Conservation (phyloP, 2,329 filamentous ascomycete species). For the Colletotrichum scovillei region DNA sequence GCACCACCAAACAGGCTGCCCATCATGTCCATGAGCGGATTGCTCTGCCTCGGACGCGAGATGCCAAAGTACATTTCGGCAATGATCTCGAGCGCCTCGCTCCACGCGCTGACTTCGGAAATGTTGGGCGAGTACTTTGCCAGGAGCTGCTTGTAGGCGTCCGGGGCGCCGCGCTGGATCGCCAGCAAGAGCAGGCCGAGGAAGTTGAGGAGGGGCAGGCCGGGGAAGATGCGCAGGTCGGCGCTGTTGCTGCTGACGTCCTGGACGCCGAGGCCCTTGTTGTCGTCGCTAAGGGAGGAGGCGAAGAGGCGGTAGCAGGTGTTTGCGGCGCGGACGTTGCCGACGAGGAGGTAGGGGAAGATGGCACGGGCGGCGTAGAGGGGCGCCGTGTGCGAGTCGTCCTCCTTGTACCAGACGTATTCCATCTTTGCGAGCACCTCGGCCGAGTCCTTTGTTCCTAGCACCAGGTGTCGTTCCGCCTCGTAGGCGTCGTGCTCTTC, state of each 20-base stretch:
- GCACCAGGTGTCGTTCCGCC: slow-evolving; percentile 87
- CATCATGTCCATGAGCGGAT: slow-evolving; percentile 98
- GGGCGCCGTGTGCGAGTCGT: slow-evolving; percentile 88
- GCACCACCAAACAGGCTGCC: slow-evolving; percentile 89
- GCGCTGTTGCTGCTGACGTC: slow-evolving; percentile 80
- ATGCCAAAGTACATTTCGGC: slow-evolving; percentile 98
- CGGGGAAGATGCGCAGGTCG: slow-evolving; percentile 86
- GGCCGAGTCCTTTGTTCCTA: slow-evolving; percentile 90
- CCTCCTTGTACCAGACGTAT: slow-evolving; percentile 92
- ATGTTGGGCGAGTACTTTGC: slow-evolving; percentile 85
- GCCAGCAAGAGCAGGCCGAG: slow-evolving; percentile 85
- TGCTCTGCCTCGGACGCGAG: slow-evolving; percentile 86
- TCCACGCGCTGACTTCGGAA: slow-evolving; percentile 82
- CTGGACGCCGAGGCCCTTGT: slow-evolving; percentile 75
- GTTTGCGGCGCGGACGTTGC: slow-evolving; percentile 91
- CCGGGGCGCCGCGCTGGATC: slow-evolving; percentile 80
- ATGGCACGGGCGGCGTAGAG: slow-evolving; percentile 88
- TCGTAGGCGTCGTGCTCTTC: slow-evolving; percentile 94
- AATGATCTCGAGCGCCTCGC: slow-evolving; percentile 84
- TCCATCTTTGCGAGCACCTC: slow-evolving; percentile 85
- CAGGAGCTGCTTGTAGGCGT: slow-evolving; percentile 84
- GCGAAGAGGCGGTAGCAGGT: slow-evolving; percentile 78
- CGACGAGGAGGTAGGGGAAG: slow-evolving; percentile 89
- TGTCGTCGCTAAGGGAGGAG: slow-evolving; percentile 51
- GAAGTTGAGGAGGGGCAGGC: slow-evolving; percentile 95